Conservation (phyloP, 2,329 filamentous ascomycete genomes). For the Metarhizium brunneum region DNA sequence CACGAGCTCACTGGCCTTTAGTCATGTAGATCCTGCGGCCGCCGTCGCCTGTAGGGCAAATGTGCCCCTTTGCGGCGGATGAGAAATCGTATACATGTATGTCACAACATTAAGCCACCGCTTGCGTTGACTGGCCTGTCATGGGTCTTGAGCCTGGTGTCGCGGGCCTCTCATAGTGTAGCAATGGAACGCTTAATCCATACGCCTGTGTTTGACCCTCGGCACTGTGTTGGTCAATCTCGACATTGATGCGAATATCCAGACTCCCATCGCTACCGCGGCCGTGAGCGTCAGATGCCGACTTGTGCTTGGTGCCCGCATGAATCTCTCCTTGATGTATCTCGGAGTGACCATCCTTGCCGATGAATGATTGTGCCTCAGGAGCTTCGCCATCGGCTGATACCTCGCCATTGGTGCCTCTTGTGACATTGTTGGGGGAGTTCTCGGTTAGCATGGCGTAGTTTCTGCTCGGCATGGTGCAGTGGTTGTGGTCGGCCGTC, state of each 20-base stretch:
- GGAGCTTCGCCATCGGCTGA: conserved; percentile 11
- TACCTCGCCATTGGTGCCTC: conserved; percentile 15
- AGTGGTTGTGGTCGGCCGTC: conserved; percentile 65
- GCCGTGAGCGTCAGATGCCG: conserved; percentile 51
- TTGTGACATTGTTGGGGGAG: conserved; percentile 43
- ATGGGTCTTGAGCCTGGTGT: conserved; percentile 8
- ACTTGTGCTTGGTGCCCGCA: conserved; percentile 70
- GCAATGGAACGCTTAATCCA: conserved; percentile 71
- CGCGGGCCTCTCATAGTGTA: conserved; percentile 33
- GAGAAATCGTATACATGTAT: not conserved
- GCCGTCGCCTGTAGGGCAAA: not conserved
- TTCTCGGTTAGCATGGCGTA: conserved; percentile 90
- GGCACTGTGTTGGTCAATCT: conserved; percentile 75
- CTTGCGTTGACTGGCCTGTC: not conserved
- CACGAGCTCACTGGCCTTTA: not conserved
- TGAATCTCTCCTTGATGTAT: conserved; percentile 69
- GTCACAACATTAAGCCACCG: not conserved
- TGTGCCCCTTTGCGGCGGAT: not conserved
- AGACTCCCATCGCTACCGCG: conserved; percentile 51
- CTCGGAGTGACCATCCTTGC: conserved; percentile 59
- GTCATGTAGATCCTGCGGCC: not conserved
- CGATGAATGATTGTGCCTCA: conserved; percentile 19
- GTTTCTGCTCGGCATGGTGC: conserved; percentile 88
- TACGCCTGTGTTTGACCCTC: conserved; percentile 75
- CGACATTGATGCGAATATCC: conserved; percentile 78